Conservation (phyloP, 73 alveolate species). For the Halteria grandinella region DNA sequence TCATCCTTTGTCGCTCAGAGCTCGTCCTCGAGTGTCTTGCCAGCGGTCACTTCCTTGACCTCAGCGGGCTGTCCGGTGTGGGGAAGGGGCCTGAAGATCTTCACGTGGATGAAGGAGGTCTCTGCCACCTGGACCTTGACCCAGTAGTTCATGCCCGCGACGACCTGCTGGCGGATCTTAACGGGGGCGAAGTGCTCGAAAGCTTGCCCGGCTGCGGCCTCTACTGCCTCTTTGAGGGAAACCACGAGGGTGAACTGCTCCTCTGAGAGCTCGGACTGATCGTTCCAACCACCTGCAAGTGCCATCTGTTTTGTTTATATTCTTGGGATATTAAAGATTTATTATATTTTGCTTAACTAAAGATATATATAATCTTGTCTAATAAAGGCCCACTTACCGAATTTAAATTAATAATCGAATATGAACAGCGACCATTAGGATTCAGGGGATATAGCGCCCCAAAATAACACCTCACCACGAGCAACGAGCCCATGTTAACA, state of each 20-base stretch:
- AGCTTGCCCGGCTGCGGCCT: background rate
- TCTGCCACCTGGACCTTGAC: slow-evolving; percentile 73
- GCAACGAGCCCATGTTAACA: too few species aligned
- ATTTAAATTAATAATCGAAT: too few species aligned
- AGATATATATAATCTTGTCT: too few species aligned
- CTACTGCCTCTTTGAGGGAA: slow-evolving; percentile 16
- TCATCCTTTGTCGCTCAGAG: too few species aligned
- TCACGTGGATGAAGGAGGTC: slow-evolving; percentile 74
- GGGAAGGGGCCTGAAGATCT: slow-evolving; percentile 75
- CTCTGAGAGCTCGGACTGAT: slow-evolving; percentile 11
- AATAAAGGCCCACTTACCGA: too few species aligned
- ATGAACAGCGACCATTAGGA: too few species aligned
- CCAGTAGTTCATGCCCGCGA: slow-evolving; percentile 79
- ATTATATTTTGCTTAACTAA: too few species aligned
- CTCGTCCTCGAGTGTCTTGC: slow-evolving; percentile 61
- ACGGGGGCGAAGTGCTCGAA: slow-evolving; percentile 17
- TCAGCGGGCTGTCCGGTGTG: slow-evolving; percentile 61
- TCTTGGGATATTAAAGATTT: too few species aligned
- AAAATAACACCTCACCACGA: too few species aligned
- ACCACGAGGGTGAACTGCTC: slow-evolving; percentile 1
- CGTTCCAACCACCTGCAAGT: too few species aligned
- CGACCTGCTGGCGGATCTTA: slow-evolving; percentile 71
- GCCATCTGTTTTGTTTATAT: too few species aligned
- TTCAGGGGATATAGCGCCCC: too few species aligned
- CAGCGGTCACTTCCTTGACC: slow-evolving; percentile 54